These are phyloP conservation scores for Cenchrus americanus DNA, from an alignment of 176 grass and related monocot genomes.

Conservation along the genomic window DNA sequence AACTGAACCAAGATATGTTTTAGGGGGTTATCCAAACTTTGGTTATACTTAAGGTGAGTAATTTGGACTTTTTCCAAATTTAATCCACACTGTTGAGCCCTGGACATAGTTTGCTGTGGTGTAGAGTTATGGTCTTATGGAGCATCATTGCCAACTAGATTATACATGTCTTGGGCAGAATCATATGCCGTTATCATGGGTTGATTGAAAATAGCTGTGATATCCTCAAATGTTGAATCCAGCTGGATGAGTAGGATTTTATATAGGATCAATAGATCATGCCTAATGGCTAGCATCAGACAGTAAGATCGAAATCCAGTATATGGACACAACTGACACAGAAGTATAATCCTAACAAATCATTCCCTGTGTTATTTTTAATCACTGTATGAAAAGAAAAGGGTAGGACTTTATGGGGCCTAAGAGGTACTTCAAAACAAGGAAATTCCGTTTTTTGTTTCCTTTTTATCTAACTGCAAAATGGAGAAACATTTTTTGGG, in stretches of 20 bases:
- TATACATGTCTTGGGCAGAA: background rate
- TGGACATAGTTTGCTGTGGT: too few relatives aligned
- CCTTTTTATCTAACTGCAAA: background rate
- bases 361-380: background rate
- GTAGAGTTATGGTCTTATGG: background rate
- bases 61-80: too few relatives aligned
- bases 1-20: too few relatives aligned
- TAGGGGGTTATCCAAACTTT: too few relatives aligned
- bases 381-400: background rate
- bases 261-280: conserved; percentile 12
- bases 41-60: too few relatives aligned
- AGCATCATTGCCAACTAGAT: background rate
- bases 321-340: background rate
- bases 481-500: conserved; percentile 1
- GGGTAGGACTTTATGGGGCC: background rate
- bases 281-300: background rate
- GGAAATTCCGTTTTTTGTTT: background rate
- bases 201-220: background rate
- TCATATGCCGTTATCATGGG: background rate
- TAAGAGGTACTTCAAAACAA: conserved; percentile 12
- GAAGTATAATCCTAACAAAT: background rate
- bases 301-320: background rate
- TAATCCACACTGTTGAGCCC: background rate
- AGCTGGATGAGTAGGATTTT: conserved; percentile 17
- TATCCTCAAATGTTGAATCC: conserved; percentile 13